Percentiles rank a stretch among this genome's conserved stretches.
phyloP scores from a whole-genome alignment of 2,329 filamentous ascomycete species.

The Diaporthe ilicicola region DNA sequence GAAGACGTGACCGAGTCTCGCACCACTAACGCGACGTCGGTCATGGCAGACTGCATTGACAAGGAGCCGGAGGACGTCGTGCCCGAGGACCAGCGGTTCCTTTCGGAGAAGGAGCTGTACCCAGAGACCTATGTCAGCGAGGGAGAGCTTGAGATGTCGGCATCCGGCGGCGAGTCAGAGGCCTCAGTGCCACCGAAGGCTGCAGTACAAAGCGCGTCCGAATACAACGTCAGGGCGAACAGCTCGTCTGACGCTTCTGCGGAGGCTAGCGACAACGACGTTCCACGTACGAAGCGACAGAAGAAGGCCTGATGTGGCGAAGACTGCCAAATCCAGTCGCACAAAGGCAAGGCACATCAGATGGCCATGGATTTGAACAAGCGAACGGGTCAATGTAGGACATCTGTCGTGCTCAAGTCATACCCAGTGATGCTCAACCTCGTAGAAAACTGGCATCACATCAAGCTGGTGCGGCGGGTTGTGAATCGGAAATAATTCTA shows the following conservation, averaged over 20 bases:
- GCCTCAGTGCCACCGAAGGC: background rate
- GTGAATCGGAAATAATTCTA: background rate
- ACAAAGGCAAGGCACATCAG: no score
- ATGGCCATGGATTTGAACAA: no score
- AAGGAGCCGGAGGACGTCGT: background rate
- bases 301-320: background rate
- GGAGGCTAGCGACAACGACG: background rate
- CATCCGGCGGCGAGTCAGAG: background rate
- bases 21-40: background rate
- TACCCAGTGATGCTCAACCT: no score
- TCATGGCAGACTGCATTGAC: slow-evolving; percentile 1
- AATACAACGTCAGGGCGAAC: background rate
- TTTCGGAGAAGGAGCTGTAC: background rate
- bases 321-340: no score
- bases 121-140: background rate
- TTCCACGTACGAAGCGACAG: background rate
- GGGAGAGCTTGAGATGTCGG: background rate
- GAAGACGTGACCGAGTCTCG: background rate
- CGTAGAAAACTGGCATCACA: no score
- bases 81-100: background rate
- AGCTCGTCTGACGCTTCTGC: slow-evolving; percentile 8
- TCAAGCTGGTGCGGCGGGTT: no score
- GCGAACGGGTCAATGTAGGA: no score
- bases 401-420: no score
- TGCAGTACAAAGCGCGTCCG: background rate